Evolutionary conservation across 768 basidiomycete species (phyloP), one percentile per base, ranked within the genome.

Genomic region (Macrolepiota dolichaula): DNA sequence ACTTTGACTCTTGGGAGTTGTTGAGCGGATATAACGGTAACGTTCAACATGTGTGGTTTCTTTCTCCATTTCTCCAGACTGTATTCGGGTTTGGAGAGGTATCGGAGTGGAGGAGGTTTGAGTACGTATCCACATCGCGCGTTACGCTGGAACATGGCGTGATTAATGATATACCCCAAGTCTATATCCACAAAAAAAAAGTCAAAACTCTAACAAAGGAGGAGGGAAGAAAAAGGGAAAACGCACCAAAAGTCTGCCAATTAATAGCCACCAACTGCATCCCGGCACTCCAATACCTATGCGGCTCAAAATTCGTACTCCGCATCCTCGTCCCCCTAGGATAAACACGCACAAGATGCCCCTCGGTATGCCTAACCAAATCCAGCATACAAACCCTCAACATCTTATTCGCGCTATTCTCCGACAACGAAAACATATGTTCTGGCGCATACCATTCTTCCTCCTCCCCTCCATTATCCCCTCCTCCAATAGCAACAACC

Each of bases 111-210:
- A 2, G 76, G 76, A 1, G 97, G 97, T 70, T 98, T 97, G 42
- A 98, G 82, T 3, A 98, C 88, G 66, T 95, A 98, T 1, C 97
- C 97, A 1, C 85, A 82, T n/a, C 89, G 85, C 11, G 90, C 92
- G 65, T 96, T 94, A 10, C 92, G 82, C 68, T 91, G 87, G 73
- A 99, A 99, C 93, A 98, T 96, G 17, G 96, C 93, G 60, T 91
- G 87, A 70, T 98, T 99, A 70, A 98, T 91, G 80, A 92, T 87
- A 68, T 89, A 91, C 1, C 94, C 96, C 55, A 93, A 71, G 73
- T 98, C 96, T 94, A 68, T n/a, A 27, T 3, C 13, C 38, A 6
- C 38, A 40, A 6, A 40, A 40, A 15, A 42, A 3, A 32, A 49
- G 44, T 24, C 17, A 6, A 47, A n/a, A n/a, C n/a, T 15, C 12